Conservation (phyloP, 257 asterid genomes). For the Craterostigma plantagineum region DNA sequence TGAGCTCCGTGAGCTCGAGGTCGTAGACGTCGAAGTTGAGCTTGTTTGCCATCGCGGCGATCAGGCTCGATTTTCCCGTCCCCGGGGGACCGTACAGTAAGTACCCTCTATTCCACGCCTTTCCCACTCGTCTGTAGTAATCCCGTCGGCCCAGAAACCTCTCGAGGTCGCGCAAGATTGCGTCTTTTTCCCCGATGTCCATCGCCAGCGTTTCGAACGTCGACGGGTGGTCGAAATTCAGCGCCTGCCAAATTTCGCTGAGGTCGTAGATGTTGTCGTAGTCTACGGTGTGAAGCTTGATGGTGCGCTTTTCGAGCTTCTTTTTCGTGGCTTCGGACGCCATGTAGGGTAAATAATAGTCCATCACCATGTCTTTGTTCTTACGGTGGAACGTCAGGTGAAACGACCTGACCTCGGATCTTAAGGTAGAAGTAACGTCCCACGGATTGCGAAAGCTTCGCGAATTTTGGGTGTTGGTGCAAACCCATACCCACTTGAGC, state of each 20-base stretch:
- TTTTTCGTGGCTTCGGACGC: slow-evolving; percentile 11
- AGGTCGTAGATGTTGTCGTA: slow-evolving; percentile 16
- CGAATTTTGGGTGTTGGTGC: slow-evolving; percentile 10
- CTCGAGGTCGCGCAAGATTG: slow-evolving; percentile 31
- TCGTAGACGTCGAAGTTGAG: slow-evolving; percentile 55
- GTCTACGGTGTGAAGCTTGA: slow-evolving; percentile 34
- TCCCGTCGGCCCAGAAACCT: slow-evolving; percentile 34
- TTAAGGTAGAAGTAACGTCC: slow-evolving; percentile 18
- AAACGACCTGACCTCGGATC: slow-evolving; percentile 32
- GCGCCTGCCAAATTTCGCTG: slow-evolving; percentile 21
- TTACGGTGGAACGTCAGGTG: slow-evolving; percentile 42
- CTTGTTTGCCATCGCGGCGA: slow-evolving; percentile 64
- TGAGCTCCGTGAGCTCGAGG: slow-evolving; percentile 39
- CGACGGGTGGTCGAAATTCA: slow-evolving; percentile 31
- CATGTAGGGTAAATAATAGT: slow-evolving; percentile 27
- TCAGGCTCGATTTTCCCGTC: slow-evolving; percentile 64
- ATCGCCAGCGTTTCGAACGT: slow-evolving; percentile 54
- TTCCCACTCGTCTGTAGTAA: slow-evolving; percentile 38
- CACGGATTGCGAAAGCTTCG: slow-evolving; percentile 18
- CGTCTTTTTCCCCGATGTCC: slow-evolving; percentile 26
- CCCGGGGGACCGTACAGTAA: slow-evolving; percentile 72
- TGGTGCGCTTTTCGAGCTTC: slow-evolving; percentile 25
- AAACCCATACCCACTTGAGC: slow-evolving; percentile 41
- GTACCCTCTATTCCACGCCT: slow-evolving; percentile 71
- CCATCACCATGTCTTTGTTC: slow-evolving; percentile 20